Percentiles rank a stretch among this genome's conserved stretches.
phyloP scores from a whole-genome alignment of 305 asterid genomes.

The Andrographis paniculata region DNA sequence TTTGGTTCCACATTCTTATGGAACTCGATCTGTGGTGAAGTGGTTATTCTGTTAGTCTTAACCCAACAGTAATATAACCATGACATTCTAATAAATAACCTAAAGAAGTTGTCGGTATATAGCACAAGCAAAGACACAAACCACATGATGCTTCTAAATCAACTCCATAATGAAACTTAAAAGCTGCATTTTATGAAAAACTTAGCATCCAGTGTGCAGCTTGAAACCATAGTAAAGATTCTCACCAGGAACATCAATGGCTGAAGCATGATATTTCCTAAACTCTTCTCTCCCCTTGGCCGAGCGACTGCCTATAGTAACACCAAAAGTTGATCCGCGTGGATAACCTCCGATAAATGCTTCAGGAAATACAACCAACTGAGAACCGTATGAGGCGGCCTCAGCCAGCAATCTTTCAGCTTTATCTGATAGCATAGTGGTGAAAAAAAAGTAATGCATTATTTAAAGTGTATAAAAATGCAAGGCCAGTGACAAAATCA shows the following conservation, averaged over 20 bases:
- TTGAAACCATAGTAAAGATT: background rate
- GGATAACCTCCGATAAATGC: conserved; percentile 98
- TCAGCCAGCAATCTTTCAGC: conserved; percentile 91
- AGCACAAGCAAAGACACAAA: too few relatives aligned
- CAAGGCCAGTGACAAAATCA: too few relatives aligned
- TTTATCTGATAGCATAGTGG: conserved; percentile 45
- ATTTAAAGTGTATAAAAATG: background rate
- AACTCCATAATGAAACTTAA: background rate
- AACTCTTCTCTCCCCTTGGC: conserved; percentile 92
- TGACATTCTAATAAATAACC: background rate
- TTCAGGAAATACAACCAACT: conserved; percentile 91
- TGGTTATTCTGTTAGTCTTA: too few relatives aligned
- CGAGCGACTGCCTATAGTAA: conserved; percentile 72
- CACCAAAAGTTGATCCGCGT: conserved; percentile 87
- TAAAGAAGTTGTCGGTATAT: background rate
- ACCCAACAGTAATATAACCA: background rate
- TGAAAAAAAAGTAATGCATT: background rate
- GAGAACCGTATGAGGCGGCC: conserved; percentile 84
- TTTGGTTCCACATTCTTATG: too few relatives aligned
- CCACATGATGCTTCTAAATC: too few relatives aligned
- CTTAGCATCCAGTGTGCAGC: background rate
- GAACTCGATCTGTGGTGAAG: too few relatives aligned
- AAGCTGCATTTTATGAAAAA: background rate
- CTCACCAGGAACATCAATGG: conserved; percentile 89
- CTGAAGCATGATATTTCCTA: conserved; percentile 76